Conservation (phyloP, 2,329 filamentous ascomycete genomes). For the Talaromyces sp. region DNA sequence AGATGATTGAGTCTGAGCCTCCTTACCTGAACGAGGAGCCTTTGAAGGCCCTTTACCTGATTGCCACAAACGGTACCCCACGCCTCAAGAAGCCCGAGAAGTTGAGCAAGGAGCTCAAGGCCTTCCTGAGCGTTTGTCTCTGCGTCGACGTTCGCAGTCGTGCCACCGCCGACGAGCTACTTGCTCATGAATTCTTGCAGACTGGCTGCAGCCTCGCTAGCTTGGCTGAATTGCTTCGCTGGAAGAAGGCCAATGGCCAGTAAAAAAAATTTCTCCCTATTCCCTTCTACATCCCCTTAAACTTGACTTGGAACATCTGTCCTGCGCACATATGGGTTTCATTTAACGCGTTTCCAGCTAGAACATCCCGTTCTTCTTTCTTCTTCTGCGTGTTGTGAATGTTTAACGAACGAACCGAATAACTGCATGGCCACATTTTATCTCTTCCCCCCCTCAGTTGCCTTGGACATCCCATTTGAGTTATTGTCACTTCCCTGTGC, state of each 20-base stretch:
- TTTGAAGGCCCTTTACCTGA: constrained; percentile 93
- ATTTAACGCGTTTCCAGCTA: constrained; percentile 32
- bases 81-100: constrained; percentile 98
- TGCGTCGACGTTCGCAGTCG: constrained; percentile 96
- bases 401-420: constrained; percentile 6
- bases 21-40: constrained; percentile 98
- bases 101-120: constrained; percentile 95
- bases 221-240: constrained; percentile 83
- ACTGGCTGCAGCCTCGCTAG: constrained; percentile 82
- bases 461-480: no score
- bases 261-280: constrained; percentile 20
- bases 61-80: constrained; percentile 96
- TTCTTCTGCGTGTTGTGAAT: not conserved
- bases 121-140: constrained; percentile 92
- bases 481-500: not conserved
- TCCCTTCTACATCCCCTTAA: not conserved
- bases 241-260: constrained; percentile 49
- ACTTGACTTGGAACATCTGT: constrained; percentile 14
- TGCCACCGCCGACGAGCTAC: constrained; percentile 85
- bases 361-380: constrained; percentile 20
- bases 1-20: constrained; percentile 99
- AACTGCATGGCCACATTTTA: constrained; percentile 4
- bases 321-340: constrained; percentile 34
- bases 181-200: constrained; percentile 92
- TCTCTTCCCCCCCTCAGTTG: not conserved